phyloP scores from a whole-genome alignment of 108 stramenopile genomes.

The Phaeodactylum tricornutum region DNA sequence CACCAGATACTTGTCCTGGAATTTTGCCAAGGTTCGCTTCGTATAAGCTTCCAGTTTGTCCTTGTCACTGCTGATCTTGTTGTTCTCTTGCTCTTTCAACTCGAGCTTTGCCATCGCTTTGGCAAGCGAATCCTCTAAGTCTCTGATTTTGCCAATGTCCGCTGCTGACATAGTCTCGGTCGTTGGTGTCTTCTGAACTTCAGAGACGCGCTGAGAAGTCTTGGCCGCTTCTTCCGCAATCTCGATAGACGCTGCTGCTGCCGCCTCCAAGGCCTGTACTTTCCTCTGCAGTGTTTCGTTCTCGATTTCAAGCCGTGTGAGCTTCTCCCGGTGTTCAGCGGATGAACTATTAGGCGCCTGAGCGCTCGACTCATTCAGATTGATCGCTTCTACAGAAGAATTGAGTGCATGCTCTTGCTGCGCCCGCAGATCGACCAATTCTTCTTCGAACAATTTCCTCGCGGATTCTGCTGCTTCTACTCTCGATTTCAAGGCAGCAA shows the following conservation, averaged over 20 bases:
- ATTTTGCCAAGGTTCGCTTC: conserved; percentile 85
- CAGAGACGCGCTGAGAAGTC: background rate
- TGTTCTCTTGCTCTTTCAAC: conserved; percentile 60
- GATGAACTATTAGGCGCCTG: conserved; percentile 1
- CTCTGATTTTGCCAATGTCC: too few relatives aligned
- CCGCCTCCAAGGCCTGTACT: conserved; percentile 33
- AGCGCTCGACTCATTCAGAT: background rate
- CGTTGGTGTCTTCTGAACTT: too few relatives aligned
- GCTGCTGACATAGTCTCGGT: too few relatives aligned
- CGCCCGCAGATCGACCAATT: conserved; percentile 62
- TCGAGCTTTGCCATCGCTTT: conserved; percentile 53
- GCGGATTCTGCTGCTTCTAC: conserved; percentile 52
- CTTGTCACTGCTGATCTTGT: conserved; percentile 79
- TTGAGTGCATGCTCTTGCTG: conserved; percentile 35
- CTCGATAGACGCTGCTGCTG: conserved; percentile 10
- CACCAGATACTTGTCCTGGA: conserved; percentile 91
- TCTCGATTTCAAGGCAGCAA: conserved; percentile 49
- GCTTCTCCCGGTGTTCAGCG: conserved; percentile 37
- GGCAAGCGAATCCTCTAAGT: too few relatives aligned
- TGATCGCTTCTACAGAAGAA: too few relatives aligned
- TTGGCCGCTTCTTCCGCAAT: background rate
- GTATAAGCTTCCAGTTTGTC: conserved; percentile 91
- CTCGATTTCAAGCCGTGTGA: conserved; percentile 65
- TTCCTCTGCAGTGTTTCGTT: conserved; percentile 59
- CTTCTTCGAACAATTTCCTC: conserved; percentile 74